These are phyloP conservation scores for Saccharomyces eubayanus DNA, from an alignment of 805 yeast genomes.

Conservation along the genomic window DNA sequence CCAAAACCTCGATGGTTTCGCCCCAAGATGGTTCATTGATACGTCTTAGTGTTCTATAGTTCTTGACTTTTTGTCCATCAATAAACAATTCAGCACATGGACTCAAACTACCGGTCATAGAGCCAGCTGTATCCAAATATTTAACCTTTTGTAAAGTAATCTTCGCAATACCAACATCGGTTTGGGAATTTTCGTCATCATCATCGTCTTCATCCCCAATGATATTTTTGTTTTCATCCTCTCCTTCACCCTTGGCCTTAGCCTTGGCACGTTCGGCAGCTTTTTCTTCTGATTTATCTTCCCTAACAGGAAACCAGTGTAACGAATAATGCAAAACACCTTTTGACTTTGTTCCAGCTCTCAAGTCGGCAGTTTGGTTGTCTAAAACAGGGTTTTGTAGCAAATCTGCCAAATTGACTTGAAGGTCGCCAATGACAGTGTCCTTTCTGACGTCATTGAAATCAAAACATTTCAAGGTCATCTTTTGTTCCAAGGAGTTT, in stretches of 20 bases:
- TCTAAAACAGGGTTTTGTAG: conserved; percentile 41
- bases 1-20: conserved; percentile 50
- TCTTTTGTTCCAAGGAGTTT: conserved; percentile 46
- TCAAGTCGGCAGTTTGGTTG: conserved; percentile 20
- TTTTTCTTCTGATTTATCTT: conserved; percentile 11
- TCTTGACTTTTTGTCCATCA: conserved; percentile 47
- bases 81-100: conserved; percentile 63
- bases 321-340: conserved; percentile 54
- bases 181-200: conserved; percentile 36
- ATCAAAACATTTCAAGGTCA: conserved; percentile 48
- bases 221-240: conserved; percentile 9
- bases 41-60: conserved; percentile 53
- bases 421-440: conserved; percentile 40
- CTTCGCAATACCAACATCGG: conserved; percentile 70
- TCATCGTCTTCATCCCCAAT: conserved; percentile 11
- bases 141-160: conserved; percentile 52
- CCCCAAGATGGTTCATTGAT: conserved; percentile 71
- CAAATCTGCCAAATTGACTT: conserved; percentile 50
- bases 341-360: conserved; percentile 40
- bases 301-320: conserved; percentile 33
- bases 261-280: conserved; percentile 13
- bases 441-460: conserved; percentile 51
- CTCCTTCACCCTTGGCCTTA: conserved; percentile 4
- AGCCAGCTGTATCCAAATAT: conserved; percentile 44
- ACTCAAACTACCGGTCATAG: conserved; percentile 40